These are phyloP conservation scores for Erysimum cheiranthoides DNA, from an alignment of 345 rosid genomes.

Conservation along the genomic window DNA sequence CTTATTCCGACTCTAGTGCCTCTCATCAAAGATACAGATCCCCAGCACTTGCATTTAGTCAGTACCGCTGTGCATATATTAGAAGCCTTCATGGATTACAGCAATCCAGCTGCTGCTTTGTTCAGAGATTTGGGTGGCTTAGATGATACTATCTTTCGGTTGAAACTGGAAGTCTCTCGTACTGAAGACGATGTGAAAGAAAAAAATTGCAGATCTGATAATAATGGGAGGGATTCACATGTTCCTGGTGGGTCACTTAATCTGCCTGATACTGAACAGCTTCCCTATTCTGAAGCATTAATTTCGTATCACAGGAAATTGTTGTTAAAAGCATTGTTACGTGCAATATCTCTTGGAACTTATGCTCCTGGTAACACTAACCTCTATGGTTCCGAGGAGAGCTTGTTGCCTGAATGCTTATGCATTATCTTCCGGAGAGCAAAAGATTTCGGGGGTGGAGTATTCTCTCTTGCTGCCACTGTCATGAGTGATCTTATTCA, in stretches of 20 bases:
- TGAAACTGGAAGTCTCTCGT: constrained; percentile 78
- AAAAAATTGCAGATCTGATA: constrained; percentile 60
- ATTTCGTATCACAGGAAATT: constrained; percentile 76
- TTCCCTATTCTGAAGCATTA: constrained; percentile 83
- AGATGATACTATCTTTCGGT: constrained; percentile 87
- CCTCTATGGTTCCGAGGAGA: constrained; percentile 85
- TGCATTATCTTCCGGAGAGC: constrained; percentile 80
- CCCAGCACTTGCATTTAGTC: constrained; percentile 92
- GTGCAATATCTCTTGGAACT: constrained; percentile 93
- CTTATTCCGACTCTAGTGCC: constrained; percentile 91
- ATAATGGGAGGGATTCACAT: constrained; percentile 50
- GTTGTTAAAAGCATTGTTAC: constrained; percentile 82
- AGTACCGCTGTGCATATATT: constrained; percentile 85
- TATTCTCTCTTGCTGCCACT: constrained; percentile 93
- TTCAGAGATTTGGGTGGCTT: constrained; percentile 97
- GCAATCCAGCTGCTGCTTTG: constrained; percentile 91
- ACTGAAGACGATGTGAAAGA: constrained; percentile 64
- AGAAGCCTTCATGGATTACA: constrained; percentile 94
- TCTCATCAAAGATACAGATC: constrained; percentile 91
- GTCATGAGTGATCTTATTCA: constrained; percentile 98
- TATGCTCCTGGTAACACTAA: constrained; percentile 90
- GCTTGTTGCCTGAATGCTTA: constrained; percentile 84
- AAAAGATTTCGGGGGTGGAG: constrained; percentile 96
- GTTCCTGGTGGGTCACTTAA: constrained; percentile 50
- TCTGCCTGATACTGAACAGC: constrained; percentile 61